These are phyloP conservation scores for Paraurostyla sp. DNA, from an alignment of 73 alveolate genomes.

Conservation along the genomic window DNA sequence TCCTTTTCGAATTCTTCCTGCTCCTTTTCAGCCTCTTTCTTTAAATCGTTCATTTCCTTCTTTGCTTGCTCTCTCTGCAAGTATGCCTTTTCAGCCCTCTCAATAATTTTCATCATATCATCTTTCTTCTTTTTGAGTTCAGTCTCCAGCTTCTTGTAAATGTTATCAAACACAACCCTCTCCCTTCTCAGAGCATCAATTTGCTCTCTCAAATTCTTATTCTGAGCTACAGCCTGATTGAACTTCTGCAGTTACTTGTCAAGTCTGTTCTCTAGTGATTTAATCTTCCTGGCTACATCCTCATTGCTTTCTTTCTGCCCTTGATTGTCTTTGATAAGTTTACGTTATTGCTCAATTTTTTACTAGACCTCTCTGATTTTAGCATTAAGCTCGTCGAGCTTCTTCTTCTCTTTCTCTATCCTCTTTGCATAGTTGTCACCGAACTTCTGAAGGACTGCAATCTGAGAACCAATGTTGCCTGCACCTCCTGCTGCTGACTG, in stretches of 20 bases:
- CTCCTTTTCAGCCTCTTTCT: slow-evolving; percentile 85
- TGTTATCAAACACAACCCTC: slow-evolving; percentile 93
- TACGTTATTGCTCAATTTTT: slow-evolving; percentile 67
- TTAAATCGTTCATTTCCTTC: slow-evolving; percentile 74
- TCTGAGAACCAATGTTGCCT: slow-evolving; percentile 67
- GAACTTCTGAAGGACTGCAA: slow-evolving; percentile 72
- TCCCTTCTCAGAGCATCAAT: slow-evolving; percentile 97
- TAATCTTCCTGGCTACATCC: slow-evolving; percentile 84
- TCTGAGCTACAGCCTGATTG: slow-evolving; percentile 97
- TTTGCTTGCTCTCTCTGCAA: slow-evolving; percentile 69
- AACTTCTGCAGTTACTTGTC: slow-evolving; percentile 96
- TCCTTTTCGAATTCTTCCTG: slow-evolving; percentile 85
- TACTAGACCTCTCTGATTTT: slow-evolving; percentile 65
- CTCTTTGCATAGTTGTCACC: slow-evolving; percentile 75
- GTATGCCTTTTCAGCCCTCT: slow-evolving; percentile 79
- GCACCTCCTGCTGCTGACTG: slow-evolving; percentile 34
- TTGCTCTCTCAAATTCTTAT: slow-evolving; percentile 90
- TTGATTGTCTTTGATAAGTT: slow-evolving; percentile 20
- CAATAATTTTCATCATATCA: slow-evolving; percentile 86
- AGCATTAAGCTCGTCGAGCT: slow-evolving; percentile 62
- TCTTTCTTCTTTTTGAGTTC: slow-evolving; percentile 86
- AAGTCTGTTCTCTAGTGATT: slow-evolving; percentile 92
- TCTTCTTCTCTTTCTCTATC: slow-evolving; percentile 70
- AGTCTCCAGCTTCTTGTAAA: slow-evolving; percentile 86
- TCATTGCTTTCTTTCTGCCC: slow-evolving; percentile 78